Percentiles rank a stretch among this genome's conserved stretches.
phyloP scores from a whole-genome alignment of 805 yeast genomes.

The Yamadazyma olivae region DNA sequence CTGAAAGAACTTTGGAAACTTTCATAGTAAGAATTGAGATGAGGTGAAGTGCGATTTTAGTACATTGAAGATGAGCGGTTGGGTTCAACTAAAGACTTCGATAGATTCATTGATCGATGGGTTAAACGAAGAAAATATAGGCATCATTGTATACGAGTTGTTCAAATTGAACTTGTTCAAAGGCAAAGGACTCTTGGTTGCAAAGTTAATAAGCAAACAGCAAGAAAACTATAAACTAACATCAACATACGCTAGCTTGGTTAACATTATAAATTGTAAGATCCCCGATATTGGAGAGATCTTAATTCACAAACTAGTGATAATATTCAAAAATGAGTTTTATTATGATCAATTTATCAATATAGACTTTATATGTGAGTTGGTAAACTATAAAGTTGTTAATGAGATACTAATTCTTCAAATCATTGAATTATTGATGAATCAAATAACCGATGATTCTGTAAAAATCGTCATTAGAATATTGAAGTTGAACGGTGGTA shows the following conservation, averaged over 20 bases:
- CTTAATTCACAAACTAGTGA: conserved; percentile 48
- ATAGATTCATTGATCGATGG: conserved; percentile 50
- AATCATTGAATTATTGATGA: conserved; percentile 31
- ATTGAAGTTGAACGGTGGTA: conserved; percentile 51
- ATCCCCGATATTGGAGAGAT: conserved; percentile 68
- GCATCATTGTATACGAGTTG: conserved; percentile 44
- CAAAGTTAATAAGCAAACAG: conserved; percentile 33
- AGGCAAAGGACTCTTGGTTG: conserved; percentile 60
- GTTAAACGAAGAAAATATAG: conserved; percentile 45
- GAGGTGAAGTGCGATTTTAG: background rate
- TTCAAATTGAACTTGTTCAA: conserved; percentile 57
- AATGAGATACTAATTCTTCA: conserved; percentile 31
- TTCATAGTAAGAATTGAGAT: too few species aligned
- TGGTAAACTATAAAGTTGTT: conserved; percentile 59
- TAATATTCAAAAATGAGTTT: conserved; percentile 57
- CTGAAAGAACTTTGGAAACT: too few species aligned
- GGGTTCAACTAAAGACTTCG: conserved; percentile 51
- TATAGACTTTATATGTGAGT: conserved; percentile 54
- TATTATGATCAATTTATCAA: conserved; percentile 44
- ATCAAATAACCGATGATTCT: conserved; percentile 50
- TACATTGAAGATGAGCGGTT: conserved; percentile 18
- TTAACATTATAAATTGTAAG: conserved; percentile 60
- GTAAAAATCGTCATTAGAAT: conserved; percentile 53
- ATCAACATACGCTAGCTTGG: conserved; percentile 53
- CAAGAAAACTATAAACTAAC: conserved; percentile 36